Conservation (phyloP, 2,329 filamentous ascomycete genomes). For the Botrytis paeoniae region DNA sequence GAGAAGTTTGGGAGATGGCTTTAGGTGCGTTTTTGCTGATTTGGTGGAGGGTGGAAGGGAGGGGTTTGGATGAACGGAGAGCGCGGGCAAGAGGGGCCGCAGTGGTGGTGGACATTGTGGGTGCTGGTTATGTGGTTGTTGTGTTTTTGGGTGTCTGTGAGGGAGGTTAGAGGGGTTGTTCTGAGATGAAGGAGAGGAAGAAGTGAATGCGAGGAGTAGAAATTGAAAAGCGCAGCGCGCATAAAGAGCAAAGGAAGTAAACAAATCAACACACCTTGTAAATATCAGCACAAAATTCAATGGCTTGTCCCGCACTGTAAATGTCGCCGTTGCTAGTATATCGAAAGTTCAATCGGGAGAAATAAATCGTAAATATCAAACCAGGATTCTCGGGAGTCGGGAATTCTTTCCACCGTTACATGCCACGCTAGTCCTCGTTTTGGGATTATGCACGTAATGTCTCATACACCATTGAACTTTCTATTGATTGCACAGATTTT, state of each 20-base stretch:
- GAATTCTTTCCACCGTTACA: constrained; percentile 5
- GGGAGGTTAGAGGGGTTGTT: constrained; percentile 6
- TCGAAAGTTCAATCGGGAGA: constrained; percentile 7
- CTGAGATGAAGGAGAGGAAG: background rate
- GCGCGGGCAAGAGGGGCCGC: background rate
- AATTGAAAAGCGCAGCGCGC: background rate
- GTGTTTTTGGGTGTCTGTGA: background rate
- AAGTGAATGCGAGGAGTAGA: background rate
- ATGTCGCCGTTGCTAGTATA: background rate
- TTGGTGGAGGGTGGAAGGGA: background rate
- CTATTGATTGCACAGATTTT: background rate
- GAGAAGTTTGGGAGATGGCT: background rate
- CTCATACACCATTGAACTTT: background rate
- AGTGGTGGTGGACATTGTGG: constrained; percentile 2
- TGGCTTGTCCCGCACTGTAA: background rate
- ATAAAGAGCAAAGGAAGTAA: background rate
- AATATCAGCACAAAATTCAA: background rate
- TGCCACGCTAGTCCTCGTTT: constrained; percentile 13
- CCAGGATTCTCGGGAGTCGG: constrained; percentile 16
- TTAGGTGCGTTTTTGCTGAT: background rate
- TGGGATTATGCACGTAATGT: background rate
- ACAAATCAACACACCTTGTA: background rate
- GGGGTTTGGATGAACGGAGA: background rate
- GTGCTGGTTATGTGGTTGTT: background rate
- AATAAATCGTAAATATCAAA: constrained; percentile 12